Percentiles rank a stretch among this genome's conserved stretches.
Conservation (phyloP, 1,284 basidiomycete species). For the Sanghuangporus baumii region DNA sequence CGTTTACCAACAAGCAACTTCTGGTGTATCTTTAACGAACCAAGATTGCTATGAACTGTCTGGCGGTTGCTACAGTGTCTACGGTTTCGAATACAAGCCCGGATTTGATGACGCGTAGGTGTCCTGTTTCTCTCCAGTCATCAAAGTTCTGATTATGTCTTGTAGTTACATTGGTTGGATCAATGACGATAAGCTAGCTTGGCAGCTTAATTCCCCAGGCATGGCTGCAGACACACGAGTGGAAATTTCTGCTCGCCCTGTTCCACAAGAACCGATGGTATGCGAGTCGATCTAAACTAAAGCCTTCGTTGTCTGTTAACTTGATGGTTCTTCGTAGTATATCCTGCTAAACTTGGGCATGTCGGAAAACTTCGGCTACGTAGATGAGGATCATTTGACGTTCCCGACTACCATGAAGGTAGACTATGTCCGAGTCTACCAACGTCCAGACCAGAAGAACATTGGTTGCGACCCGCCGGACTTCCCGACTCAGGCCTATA, state of each 20-base stretch:
- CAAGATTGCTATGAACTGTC: slow-evolving; percentile 24
- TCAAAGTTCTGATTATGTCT: slow-evolving; percentile 29
- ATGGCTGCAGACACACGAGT: slow-evolving; percentile 61
- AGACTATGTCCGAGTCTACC: slow-evolving; percentile 85
- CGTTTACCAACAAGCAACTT: slow-evolving; percentile 60
- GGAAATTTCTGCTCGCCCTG: slow-evolving; percentile 66
- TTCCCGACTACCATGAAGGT: slow-evolving; percentile 73
- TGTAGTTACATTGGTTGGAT: slow-evolving; percentile 74
- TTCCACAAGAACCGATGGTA: slow-evolving; percentile 85
- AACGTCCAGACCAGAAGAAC: slow-evolving; percentile 59
- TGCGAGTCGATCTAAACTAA: slow-evolving; percentile 15
- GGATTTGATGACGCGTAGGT: slow-evolving; percentile 40
- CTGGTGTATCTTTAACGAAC: slow-evolving; percentile 43
- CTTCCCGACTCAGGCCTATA: slow-evolving; percentile 75
- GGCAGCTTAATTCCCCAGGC: slow-evolving; percentile 72
- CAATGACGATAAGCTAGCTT: slow-evolving; percentile 55
- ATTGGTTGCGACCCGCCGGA: slow-evolving; percentile 79
- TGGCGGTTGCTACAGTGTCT: slow-evolving; percentile 25
- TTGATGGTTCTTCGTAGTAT: slow-evolving; percentile 38
- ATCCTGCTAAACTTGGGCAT: slow-evolving; percentile 81
- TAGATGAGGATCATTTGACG: slow-evolving; percentile 58
- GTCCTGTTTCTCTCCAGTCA: slow-evolving; percentile 23
- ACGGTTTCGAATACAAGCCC: slow-evolving; percentile 48
- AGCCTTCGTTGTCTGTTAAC: background rate
- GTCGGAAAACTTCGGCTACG: slow-evolving; percentile 68